Conservation (phyloP, 805 yeast genomes). For the Ogataea paradorogensis region DNA sequence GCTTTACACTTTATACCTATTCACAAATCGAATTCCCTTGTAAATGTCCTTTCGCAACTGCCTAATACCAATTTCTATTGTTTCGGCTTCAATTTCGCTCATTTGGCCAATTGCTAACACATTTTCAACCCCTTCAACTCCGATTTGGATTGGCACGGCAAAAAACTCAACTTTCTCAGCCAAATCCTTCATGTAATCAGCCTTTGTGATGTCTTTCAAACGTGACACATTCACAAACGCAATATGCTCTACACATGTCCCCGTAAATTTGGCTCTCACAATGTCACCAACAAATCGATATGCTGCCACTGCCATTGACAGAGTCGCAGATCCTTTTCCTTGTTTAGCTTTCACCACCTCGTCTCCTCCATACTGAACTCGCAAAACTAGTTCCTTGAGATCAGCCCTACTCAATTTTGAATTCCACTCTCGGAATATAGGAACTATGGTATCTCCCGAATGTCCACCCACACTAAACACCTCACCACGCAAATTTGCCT, state of each 20-base stretch:
- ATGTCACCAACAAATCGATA: constrained; percentile 65
- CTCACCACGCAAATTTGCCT: constrained; percentile 57
- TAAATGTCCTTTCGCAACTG: constrained; percentile 20
- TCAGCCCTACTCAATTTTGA: constrained; percentile 34
- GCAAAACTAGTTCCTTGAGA: constrained; percentile 60
- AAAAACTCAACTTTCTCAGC: constrained; percentile 45
- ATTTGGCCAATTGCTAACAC: constrained; percentile 31
- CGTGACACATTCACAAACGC: constrained; percentile 48
- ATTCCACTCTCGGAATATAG: constrained; percentile 50
- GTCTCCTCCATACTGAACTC: constrained; percentile 87
- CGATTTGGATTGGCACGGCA: constrained; percentile 59
- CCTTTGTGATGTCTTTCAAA: constrained; percentile 34
- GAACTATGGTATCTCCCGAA: constrained; percentile 91
- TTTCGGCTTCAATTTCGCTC: constrained; percentile 12
- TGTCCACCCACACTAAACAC: constrained; percentile 78
- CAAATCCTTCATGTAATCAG: constrained; percentile 42
- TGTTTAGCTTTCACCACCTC: constrained; percentile 94
- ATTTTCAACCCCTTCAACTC: constrained; percentile 50
- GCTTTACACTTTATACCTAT: constrained; percentile 15
- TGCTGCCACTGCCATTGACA: constrained; percentile 95
- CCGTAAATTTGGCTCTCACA: constrained; percentile 61
- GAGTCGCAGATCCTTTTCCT: constrained; percentile 92
- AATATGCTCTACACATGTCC: constrained; percentile 60
- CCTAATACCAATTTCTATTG: constrained; percentile 17
- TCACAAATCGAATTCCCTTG: constrained; percentile 25